These are phyloP conservation scores for Penicillium rolfsii DNA, from an alignment of 2,329 filamentous ascomycete genomes.

Conservation along the genomic window DNA sequence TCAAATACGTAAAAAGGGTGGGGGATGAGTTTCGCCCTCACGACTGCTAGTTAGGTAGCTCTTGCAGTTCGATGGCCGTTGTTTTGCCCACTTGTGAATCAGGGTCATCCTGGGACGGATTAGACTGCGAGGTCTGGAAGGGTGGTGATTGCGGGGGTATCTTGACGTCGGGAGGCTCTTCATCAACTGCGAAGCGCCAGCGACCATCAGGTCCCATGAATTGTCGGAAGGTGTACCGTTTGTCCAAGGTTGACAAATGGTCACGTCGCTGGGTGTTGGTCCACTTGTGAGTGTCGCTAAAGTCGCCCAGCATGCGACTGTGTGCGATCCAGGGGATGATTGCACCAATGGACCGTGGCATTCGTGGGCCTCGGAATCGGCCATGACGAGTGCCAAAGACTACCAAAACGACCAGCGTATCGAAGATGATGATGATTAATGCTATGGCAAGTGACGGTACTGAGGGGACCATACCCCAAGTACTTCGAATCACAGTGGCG, in stretches of 20 bases:
- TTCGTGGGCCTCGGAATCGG: constrained; percentile 38
- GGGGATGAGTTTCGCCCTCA: constrained; percentile 6
- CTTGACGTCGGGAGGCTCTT: constrained; percentile 27
- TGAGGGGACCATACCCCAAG: constrained; percentile 38
- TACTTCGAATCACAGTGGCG: constrained; percentile 34
- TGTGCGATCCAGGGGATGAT: constrained; percentile 41
- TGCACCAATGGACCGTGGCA: constrained; percentile 40
- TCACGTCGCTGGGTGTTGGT: constrained; percentile 32
- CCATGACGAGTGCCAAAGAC: constrained; percentile 40
- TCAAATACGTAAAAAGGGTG: constrained; percentile 1
- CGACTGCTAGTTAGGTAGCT: constrained; percentile 14
- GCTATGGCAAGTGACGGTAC: constrained; percentile 34
- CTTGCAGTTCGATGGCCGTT: constrained; percentile 25
- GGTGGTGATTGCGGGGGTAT: neutral
- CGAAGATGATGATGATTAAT: constrained; percentile 36
- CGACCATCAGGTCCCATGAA: constrained; percentile 34
- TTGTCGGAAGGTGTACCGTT: constrained; percentile 39
- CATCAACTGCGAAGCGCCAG: constrained; percentile 40
- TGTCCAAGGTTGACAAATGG: constrained; percentile 33
- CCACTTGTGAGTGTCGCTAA: constrained; percentile 36
- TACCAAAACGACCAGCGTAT: constrained; percentile 37
- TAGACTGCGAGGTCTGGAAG: neutral
- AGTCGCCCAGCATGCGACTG: constrained; percentile 39
- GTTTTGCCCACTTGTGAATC: constrained; percentile 27
- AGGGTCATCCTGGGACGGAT: neutral